Evolutionary conservation across 2,329 filamentous ascomycete species (phyloP).

Genomic region (Thielaviopsis euricoi): DNA sequence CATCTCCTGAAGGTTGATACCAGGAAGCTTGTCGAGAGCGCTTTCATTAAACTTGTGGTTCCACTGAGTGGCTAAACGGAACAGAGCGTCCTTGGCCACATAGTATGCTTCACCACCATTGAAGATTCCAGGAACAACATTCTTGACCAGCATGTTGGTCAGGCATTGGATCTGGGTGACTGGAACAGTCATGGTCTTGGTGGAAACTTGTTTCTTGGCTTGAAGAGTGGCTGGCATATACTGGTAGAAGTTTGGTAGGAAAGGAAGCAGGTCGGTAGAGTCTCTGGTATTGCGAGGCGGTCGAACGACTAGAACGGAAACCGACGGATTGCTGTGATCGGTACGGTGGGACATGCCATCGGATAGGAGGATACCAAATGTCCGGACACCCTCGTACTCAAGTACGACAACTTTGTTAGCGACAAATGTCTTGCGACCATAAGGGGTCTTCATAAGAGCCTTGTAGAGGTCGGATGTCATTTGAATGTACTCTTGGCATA

Average conservation of each 20-base stretch:
- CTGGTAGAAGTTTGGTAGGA: constrained; percentile 52
- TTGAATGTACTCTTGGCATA: constrained; percentile 62
- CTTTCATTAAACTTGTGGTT: constrained; percentile 55
- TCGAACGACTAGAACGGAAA: constrained; percentile 67
- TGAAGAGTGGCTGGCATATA: constrained; percentile 53
- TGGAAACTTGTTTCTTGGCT: constrained; percentile 47
- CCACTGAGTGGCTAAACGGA: constrained; percentile 51
- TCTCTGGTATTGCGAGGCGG: constrained; percentile 52
- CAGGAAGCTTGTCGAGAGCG: constrained; percentile 67
- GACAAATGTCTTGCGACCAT: constrained; percentile 65
- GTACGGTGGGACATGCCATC: constrained; percentile 54
- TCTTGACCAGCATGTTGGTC: constrained; percentile 48
- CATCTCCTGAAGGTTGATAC: constrained; percentile 64
- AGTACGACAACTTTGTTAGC: constrained; percentile 68
- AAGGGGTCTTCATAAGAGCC: constrained; percentile 58
- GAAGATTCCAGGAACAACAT: constrained; percentile 43
- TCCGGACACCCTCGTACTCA: constrained; percentile 67
- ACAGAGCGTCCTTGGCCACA: constrained; percentile 50
- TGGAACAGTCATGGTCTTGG: constrained; percentile 52
- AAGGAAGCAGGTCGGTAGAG: constrained; percentile 75
- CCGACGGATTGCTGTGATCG: constrained; percentile 39
- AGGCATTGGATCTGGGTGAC: constrained; percentile 72
- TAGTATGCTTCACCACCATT: constrained; percentile 30
- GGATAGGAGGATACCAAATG: constrained; percentile 61
- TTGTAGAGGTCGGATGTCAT: constrained; percentile 70